Conservation (phyloP, 192 early-diverging fungal genomes). For the Lunasporangiospora selenospora region DNA sequence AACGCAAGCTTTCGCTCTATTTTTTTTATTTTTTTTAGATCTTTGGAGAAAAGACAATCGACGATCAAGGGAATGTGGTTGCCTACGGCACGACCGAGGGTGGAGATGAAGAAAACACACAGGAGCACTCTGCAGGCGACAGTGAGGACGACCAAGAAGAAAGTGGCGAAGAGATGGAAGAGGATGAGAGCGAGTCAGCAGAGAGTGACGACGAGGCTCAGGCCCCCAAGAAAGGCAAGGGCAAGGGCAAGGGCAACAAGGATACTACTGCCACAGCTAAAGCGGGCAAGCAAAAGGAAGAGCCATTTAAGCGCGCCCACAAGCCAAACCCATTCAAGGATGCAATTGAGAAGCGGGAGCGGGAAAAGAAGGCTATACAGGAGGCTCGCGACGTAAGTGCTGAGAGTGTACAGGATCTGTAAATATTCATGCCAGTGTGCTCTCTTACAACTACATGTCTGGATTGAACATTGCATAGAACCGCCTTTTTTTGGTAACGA, state of each 20-base stretch:
- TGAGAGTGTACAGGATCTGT: no score
- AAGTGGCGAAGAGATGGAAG: slow-evolving; percentile 2
- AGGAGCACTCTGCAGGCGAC: background rate
- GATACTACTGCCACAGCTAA: slow-evolving; percentile 9
- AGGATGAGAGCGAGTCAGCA: slow-evolving; percentile 1
- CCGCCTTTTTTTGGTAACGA: no score
- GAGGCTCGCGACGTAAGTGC: slow-evolving; percentile 35
- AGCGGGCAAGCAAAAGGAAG: slow-evolving; percentile 39
- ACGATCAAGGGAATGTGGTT: slow-evolving; percentile 43
- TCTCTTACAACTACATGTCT: no score
- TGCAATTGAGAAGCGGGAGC: slow-evolving; percentile 46
- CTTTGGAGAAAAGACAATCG: slow-evolving; percentile 44
- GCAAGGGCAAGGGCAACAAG: slow-evolving; percentile 28
- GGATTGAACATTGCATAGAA: no score
- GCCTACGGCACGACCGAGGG: slow-evolving; percentile 25
- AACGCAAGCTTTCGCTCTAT: no score
- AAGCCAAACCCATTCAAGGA: slow-evolving; percentile 48
- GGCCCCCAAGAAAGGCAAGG: slow-evolving; percentile 24
- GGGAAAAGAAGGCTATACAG: slow-evolving; percentile 47
- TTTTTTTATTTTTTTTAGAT: slow-evolving; percentile 19
- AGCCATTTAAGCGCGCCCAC: slow-evolving; percentile 28
- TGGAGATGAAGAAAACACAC: slow-evolving; percentile 16
- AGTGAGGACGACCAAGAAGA: slow-evolving; percentile 7
- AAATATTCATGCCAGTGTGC: no score
- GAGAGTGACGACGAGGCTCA: slow-evolving; percentile 24